phyloP scores from a whole-genome alignment of 2,329 filamentous ascomycete species.

The Tolypocladium sp. region DNA sequence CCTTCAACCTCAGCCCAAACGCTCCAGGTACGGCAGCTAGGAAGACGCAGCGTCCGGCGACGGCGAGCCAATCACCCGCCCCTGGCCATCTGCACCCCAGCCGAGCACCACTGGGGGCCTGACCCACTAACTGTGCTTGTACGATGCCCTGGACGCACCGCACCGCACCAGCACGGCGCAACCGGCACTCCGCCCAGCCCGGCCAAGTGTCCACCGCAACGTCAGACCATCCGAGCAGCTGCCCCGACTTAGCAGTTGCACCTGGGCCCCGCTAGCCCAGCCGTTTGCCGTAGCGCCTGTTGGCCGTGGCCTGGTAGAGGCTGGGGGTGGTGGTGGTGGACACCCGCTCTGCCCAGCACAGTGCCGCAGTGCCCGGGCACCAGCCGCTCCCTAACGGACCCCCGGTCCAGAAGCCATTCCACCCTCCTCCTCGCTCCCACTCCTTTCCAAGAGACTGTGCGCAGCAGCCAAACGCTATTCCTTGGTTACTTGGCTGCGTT shows the following conservation, averaged over 20 bases:
- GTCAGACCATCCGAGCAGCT: not conserved
- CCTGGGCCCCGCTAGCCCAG: not conserved
- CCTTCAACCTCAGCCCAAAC: not conserved
- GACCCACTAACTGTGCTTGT: not conserved
- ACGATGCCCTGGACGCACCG: not conserved
- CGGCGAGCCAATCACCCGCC: not conserved
- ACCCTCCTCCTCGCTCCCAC: not conserved
- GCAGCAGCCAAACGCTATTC: not conserved
- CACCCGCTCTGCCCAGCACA: not conserved
- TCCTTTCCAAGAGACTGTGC: not conserved
- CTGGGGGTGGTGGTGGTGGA: not conserved
- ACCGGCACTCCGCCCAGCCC: not conserved
- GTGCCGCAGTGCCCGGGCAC: not conserved
- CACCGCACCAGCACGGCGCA: not conserved
- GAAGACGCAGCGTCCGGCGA: not conserved
- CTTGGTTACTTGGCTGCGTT: not conserved
- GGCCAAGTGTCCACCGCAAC: not conserved
- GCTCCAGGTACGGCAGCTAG: not conserved
- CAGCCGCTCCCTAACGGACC: not conserved
- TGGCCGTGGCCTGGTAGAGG: not conserved
- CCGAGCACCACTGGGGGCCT: not conserved
- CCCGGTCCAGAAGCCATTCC: not conserved
- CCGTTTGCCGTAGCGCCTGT: not conserved
- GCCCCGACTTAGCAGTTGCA: not conserved
- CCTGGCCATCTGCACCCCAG: not conserved